Base-by-base conservation (phyloP, 352 stramenopile genomes). In the Pythium grandisporangium region DNA sequence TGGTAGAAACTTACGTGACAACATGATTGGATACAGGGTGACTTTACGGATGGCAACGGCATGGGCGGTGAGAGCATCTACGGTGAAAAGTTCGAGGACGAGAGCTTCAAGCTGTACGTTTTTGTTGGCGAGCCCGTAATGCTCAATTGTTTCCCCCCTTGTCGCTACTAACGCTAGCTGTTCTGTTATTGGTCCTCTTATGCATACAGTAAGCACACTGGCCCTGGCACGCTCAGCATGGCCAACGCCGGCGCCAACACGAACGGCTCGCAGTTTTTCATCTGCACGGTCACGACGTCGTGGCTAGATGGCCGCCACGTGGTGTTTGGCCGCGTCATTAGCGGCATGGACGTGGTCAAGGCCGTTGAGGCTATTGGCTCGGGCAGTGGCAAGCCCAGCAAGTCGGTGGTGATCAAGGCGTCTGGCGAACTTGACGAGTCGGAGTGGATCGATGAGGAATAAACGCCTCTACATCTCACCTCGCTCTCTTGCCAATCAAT, bases 191-290 rank as follows among this genome's bases (percentile, higher is more conserved):
- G 11, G 12, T 29, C 51, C 6, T 27, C 14, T 43, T 22, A 10
- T 10, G 17, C 30, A 12, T 48, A 26, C 40, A 64, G 53, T 39
- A 92, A 91, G 64, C 80, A 93, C 61, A 63, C 58, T 17, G 75
- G 71, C 36, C 57, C 70, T 21, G 77, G 78, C 23, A 66, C 67
- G 30, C 55, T 93, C 35, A 88, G 70, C 58, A 93, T 93, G 80
- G 78, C 78, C 36, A 93, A 93, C 63, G 64, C 75, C 26, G 80
- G 80, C 16, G 56, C 66, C 30, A 90, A 91, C 65, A 90, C 84
- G 26, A 99, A 99, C 70, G 92, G 93, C 37, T 97, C 82, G 45
- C 93, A 99, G 71, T 99, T 99, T 61, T 98, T 98, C 68, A 97
- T 99, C 49, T 92, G 73, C 60, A 95, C 84, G 16, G 85, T 92